Percentiles rank a stretch among this genome's conserved stretches.
These are phyloP conservation scores for Sphagnum contortum DNA, from an alignment of 225 moss, liverwort and hornwort genomes.

Conservation along the genomic window DNA sequence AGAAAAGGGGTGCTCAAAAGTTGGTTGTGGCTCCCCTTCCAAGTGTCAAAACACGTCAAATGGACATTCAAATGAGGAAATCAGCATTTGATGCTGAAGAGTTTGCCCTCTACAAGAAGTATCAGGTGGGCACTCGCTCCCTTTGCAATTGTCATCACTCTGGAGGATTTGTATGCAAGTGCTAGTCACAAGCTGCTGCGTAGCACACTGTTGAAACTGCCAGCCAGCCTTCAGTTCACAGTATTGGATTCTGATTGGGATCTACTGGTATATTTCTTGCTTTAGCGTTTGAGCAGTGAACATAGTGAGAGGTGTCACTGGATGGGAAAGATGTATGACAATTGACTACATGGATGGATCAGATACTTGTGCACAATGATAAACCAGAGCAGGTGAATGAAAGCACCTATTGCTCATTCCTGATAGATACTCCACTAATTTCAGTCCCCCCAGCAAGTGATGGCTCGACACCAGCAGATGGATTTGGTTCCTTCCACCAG, in stretches of 20 bases:
- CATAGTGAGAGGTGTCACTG: too few species aligned
- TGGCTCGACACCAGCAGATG: slow-evolving; percentile 75
- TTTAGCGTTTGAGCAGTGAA: too few species aligned
- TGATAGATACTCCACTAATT: slow-evolving; percentile 77
- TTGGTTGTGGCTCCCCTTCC: slow-evolving; percentile 6
- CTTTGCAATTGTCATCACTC: too few species aligned
- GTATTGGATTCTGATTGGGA: too few species aligned
- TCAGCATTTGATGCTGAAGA: slow-evolving; percentile 87
- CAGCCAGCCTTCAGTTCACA: too few species aligned
- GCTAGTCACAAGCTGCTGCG: too few species aligned
- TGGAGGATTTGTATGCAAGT: too few species aligned
- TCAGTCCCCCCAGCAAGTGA: slow-evolving; percentile 56
- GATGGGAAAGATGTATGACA: too few species aligned
- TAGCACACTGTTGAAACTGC: too few species aligned
- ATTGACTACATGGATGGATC: slow-evolving; percentile 7
- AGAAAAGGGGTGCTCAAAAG: slow-evolving; percentile 5
- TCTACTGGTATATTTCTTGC: too few species aligned
- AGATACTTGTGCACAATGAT: slow-evolving; percentile 86
- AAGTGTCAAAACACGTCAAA: slow-evolving; percentile 19
- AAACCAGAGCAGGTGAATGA: slow-evolving; percentile 67
- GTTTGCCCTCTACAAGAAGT: slow-evolving; percentile 85
- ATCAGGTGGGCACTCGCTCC: slow-evolving; percentile 39
- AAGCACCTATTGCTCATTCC: slow-evolving; percentile 62
- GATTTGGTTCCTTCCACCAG: slow-evolving; percentile 98
- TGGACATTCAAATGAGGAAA: slow-evolving; percentile 57